Conservation (phyloP, 2,329 filamentous ascomycete species). For the Cordyceps cateniannulata region DNA sequence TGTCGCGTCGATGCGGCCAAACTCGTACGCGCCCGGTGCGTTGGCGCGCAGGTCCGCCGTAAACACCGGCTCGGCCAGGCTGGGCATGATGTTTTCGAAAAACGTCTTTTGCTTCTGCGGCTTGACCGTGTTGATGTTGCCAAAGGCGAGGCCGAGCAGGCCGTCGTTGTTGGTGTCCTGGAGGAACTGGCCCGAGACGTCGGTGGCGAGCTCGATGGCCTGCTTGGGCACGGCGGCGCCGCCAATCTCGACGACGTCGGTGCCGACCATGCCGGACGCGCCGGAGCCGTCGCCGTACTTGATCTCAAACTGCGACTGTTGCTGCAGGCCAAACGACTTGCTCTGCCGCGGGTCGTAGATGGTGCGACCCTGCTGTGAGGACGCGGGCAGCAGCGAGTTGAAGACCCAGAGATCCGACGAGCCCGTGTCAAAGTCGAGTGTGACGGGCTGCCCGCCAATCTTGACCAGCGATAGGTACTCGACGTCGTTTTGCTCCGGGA, state of each 20-base stretch:
- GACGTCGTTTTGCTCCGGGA: constrained; percentile 55
- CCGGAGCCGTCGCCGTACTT: constrained; percentile 63
- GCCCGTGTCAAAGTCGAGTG: constrained; percentile 70
- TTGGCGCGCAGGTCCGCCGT: constrained; percentile 58
- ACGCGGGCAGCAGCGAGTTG: constrained; percentile 48
- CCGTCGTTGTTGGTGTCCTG: constrained; percentile 57
- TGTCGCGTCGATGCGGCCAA: constrained; percentile 56
- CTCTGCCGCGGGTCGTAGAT: constrained; percentile 33
- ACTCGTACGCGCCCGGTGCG: constrained; percentile 59
- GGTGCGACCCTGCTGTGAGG: constrained; percentile 40
- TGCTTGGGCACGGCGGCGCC: constrained; percentile 55
- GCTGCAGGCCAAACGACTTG: constrained; percentile 24
- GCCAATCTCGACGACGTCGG: constrained; percentile 61
- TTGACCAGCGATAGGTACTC: constrained; percentile 62
- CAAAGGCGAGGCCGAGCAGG: constrained; percentile 64
- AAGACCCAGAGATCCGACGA: constrained; percentile 72
- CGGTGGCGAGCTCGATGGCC: constrained; percentile 60
- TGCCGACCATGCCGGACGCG: constrained; percentile 58
- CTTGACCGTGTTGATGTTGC: constrained; percentile 56
- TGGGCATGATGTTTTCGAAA: constrained; percentile 61
- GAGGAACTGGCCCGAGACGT: constrained; percentile 52
- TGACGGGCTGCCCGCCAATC: constrained; percentile 63
- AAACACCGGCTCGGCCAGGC: constrained; percentile 59
- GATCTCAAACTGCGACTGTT: constrained; percentile 52
- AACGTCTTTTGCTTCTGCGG: constrained; percentile 63